A percentile compares a stretch with the other conserved stretches of the same genome.
These are phyloP conservation scores for Scutellaria minor DNA, from an alignment of 257 asterid species.

Conservation along the genomic window DNA sequence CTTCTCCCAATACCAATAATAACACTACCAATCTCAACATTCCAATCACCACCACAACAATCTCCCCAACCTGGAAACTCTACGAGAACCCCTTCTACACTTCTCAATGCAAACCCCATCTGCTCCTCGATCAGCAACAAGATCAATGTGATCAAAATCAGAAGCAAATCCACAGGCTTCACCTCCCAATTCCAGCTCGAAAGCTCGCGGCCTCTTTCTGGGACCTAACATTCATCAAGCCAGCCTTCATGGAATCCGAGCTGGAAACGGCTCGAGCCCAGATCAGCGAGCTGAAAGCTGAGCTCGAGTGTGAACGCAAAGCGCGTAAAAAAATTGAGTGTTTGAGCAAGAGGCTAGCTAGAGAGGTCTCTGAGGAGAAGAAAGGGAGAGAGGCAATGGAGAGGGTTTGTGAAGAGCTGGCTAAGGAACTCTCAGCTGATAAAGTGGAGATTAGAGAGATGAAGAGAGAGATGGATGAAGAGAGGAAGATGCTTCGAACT, in stretches of 20 bases:
- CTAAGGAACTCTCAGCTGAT: slow-evolving; percentile 45
- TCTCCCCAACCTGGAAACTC: slow-evolving; percentile 73
- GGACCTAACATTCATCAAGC: slow-evolving; percentile 71
- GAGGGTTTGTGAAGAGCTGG: slow-evolving; percentile 56
- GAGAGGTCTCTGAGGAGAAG: slow-evolving; percentile 60
- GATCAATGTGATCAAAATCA: background rate
- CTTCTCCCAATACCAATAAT: slow-evolving; percentile 31
- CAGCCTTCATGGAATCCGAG: slow-evolving; percentile 65
- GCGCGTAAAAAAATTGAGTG: slow-evolving; percentile 58
- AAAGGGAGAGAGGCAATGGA: slow-evolving; percentile 61
- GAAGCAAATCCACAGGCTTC: slow-evolving; percentile 65
- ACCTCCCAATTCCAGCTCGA: slow-evolving; percentile 71
- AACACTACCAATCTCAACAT: slow-evolving; percentile 28
- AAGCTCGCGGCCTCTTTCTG: slow-evolving; percentile 79
- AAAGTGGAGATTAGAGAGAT: slow-evolving; percentile 49
- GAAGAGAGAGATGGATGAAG: slow-evolving; percentile 69
- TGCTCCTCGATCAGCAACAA: slow-evolving; percentile 26
- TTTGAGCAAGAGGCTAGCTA: slow-evolving; percentile 48
- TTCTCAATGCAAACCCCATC: slow-evolving; percentile 35
- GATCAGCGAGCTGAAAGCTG: slow-evolving; percentile 46
- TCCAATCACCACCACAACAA: slow-evolving; percentile 35
- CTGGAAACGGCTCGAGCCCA: slow-evolving; percentile 56
- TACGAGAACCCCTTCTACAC: slow-evolving; percentile 81
- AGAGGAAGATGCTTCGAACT: slow-evolving; percentile 77
- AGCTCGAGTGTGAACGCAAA: slow-evolving; percentile 55